A percentile compares a stretch with the other conserved stretches of the same genome.
Evolutionary conservation across 805 yeast genomes (phyloP).

Genomic region (Ogataea methylovora): DNA sequence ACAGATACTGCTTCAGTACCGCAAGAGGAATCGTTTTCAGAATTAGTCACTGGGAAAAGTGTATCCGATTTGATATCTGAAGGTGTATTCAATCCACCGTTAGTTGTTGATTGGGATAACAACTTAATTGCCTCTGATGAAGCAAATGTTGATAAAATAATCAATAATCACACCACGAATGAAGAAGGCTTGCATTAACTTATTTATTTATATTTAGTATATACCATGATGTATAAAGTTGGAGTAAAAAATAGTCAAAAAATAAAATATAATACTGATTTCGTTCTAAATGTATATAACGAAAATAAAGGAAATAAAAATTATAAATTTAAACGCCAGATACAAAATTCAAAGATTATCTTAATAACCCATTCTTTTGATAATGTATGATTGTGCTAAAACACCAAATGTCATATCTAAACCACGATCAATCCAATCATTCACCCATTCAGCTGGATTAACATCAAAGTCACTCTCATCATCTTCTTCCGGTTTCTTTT

Average conservation of each 20-base stretch:
- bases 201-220: too few species aligned
- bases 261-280: too few species aligned
- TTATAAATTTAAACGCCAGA: background rate
- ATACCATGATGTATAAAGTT: background rate
- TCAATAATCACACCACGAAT: background rate
- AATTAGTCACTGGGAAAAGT: slow-evolving; percentile 9
- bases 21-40: slow-evolving; percentile 3
- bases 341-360: too few species aligned
- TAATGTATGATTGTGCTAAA: slow-evolving; percentile 83
- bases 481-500: slow-evolving; percentile 8
- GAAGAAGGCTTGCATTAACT: background rate
- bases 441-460: slow-evolving; percentile 79
- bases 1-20: slow-evolving; percentile 10
- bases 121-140: slow-evolving; percentile 45
- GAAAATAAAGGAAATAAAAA: slow-evolving; percentile 1
- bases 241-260: too few species aligned
- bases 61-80: slow-evolving; percentile 13
- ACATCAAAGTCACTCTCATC: slow-evolving; percentile 26
- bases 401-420: slow-evolving; percentile 75
- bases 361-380: slow-evolving; percentile 76
- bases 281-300: background rate
- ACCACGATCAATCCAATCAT: slow-evolving; percentile 74
- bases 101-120: slow-evolving; percentile 59
- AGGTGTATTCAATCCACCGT: slow-evolving; percentile 32
- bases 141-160: slow-evolving; percentile 7